These are phyloP conservation scores for Asterophora lycoperdoides DNA, from an alignment of 768 basidiomycete genomes.

Conservation along the genomic window DNA sequence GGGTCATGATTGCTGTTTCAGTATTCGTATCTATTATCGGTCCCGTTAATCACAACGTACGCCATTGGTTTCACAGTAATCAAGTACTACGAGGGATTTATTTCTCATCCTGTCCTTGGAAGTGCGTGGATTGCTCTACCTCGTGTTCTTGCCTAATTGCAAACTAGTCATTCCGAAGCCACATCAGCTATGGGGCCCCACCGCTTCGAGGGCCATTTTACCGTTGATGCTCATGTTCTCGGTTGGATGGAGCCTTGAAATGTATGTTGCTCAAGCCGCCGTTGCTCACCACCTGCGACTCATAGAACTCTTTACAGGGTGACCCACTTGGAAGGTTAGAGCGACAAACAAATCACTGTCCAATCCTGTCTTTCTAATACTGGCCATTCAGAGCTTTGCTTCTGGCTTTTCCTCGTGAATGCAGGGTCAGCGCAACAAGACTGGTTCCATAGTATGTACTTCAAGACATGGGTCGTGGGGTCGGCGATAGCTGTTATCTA, in stretches of 20 bases:
- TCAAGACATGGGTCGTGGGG: conserved; percentile 68
- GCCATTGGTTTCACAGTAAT: conserved; percentile 62
- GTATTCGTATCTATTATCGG: conserved; percentile 66
- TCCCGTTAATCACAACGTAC: conserved; percentile 59
- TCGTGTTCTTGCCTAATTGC: conserved; percentile 1
- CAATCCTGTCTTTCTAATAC: conserved; percentile 3
- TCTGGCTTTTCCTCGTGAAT: conserved; percentile 83
- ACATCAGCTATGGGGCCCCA: conserved; percentile 48
- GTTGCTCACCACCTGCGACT: not conserved
- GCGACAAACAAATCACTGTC: not conserved
- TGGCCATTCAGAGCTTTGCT: conserved; percentile 61
- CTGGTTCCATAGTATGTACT: conserved; percentile 76
- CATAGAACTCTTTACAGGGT: conserved; percentile 40
- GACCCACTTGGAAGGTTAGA: conserved; percentile 72
- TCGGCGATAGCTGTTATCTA: conserved; percentile 55
- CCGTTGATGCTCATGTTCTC: conserved; percentile 65
- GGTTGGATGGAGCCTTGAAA: conserved; percentile 68
- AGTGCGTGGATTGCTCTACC: conserved; percentile 26
- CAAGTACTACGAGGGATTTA: conserved; percentile 70
- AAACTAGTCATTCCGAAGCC: conserved; percentile 62
- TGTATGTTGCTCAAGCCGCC: conserved; percentile 40
- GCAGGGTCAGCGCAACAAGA: conserved; percentile 56
- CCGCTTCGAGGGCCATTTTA: conserved; percentile 47
- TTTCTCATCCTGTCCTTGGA: conserved; percentile 39
- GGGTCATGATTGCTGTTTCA: conserved; percentile 20